Evolutionary conservation across 2,329 filamentous ascomycete genomes (phyloP), one percentile per base, ranked within the genome.

Genomic region (Macrophomina phaseolina): DNA sequence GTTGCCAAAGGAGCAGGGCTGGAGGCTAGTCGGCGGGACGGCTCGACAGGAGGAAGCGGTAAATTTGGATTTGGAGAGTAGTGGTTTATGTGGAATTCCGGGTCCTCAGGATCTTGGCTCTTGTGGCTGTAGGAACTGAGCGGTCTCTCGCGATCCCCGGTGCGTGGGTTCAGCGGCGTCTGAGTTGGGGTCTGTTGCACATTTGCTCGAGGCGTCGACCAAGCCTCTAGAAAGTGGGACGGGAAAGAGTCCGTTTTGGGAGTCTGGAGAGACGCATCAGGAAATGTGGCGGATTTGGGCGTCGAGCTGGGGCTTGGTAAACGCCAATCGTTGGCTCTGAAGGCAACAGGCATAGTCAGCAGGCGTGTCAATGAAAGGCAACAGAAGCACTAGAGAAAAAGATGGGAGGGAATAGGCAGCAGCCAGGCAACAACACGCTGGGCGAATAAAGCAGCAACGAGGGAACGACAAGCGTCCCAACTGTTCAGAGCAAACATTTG

Each of bases 61-160:
- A 86, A 77, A 72, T 80, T 85, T 16, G 82, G 79, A 71, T 83
- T 82, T 51, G 84, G 80, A 51, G 85, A 85, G 71, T 87, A 84
- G 74, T 90, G 85, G 71, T 87, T 88, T 72, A 83, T 85, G 86
- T 90, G 87, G 74, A 88, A 83, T 74, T 76, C 73, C 40, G 78
- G 78, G 60, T 81, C 78, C 67, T 80, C 74, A 18, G 77, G 78
- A 6, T 72, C 78, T 56, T 71, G 75, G 36, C 72, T 69, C 64
- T 76, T 75, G 56, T 73, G 73, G 67, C 73, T 79, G 53, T 77
- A 75, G 32, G 74, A 76, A 67, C 73, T 77, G 66, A 73, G 73
- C 34, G 78, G 74, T 51, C 74, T 73, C 12, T 77, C 74, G 71
- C 74, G 69, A 60, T 77, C 72, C 23, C 75, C 76, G 58, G 78